Conservation (phyloP, 306 rosid species). For the Begonia loranthoides region DNA sequence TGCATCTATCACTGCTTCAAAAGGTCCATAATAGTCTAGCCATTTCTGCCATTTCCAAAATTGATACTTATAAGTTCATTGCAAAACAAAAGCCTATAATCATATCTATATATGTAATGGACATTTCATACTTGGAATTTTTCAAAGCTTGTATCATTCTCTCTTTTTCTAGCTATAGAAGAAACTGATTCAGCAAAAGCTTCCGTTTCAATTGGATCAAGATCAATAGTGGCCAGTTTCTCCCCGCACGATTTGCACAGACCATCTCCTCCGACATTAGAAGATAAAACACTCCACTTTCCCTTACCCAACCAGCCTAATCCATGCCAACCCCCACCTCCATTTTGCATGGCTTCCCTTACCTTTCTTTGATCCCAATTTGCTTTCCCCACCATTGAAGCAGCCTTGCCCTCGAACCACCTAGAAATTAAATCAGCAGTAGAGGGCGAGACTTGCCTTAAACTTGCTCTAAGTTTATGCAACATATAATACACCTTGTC, state of each 20-base stretch:
- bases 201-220: slow-evolving; percentile 82
- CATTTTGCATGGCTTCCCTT: slow-evolving; percentile 46
- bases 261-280: slow-evolving; percentile 67
- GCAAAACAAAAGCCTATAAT: neutral
- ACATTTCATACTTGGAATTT: slow-evolving; percentile 65
- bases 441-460: slow-evolving; percentile 45
- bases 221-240: slow-evolving; percentile 68
- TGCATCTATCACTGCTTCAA: slow-evolving; percentile 92
- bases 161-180: slow-evolving; percentile 52
- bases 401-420: slow-evolving; percentile 65
- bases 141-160: slow-evolving; percentile 57
- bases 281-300: slow-evolving; percentile 42
- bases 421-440: slow-evolving; percentile 46
- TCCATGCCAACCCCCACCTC: slow-evolving; percentile 99
- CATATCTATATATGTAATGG: neutral
- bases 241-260: slow-evolving; percentile 62
- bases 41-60: slow-evolving; percentile 53
- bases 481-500: slow-evolving; percentile 74
- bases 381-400: slow-evolving; percentile 62
- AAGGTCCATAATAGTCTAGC: slow-evolving; percentile 83
- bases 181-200: slow-evolving; percentile 79
- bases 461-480: slow-evolving; percentile 57
- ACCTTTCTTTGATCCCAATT: slow-evolving; percentile 47
- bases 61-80: neutral
- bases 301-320: slow-evolving; percentile 93